Conservation (phyloP, 1,284 basidiomycete species). For the Ceratobasidium sp. region DNA sequence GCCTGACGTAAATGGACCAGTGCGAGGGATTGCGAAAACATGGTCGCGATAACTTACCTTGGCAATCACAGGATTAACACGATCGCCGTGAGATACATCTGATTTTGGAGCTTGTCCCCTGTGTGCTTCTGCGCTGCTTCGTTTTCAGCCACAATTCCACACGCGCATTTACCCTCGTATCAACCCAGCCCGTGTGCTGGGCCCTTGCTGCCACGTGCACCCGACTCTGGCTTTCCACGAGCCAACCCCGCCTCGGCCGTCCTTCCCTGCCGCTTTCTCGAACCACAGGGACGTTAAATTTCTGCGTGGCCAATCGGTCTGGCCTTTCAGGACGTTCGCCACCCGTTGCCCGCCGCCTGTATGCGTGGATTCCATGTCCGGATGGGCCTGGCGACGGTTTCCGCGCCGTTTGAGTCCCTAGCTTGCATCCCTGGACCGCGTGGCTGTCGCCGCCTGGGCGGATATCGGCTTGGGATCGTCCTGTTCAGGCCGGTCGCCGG, state of each 20-base stretch:
- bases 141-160: slow-evolving; percentile 36
- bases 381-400: neutral
- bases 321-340: slow-evolving; percentile 18
- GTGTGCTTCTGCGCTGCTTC: slow-evolving; percentile 14
- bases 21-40: slow-evolving; percentile 36
- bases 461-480: slow-evolving; percentile 3
- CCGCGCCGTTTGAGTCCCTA: too few relatives aligned
- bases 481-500: slow-evolving; percentile 2
- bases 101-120: slow-evolving; percentile 37
- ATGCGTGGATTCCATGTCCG: slow-evolving; percentile 11
- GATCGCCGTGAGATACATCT: slow-evolving; percentile 37
- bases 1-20: slow-evolving; percentile 40
- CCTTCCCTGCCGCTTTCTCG: slow-evolving; percentile 19
- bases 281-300: slow-evolving; percentile 41
- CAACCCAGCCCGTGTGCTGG: slow-evolving; percentile 25
- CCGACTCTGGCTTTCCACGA: slow-evolving; percentile 30
- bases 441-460: too few relatives aligned
- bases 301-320: slow-evolving; percentile 16
- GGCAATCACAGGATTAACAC: slow-evolving; percentile 41
- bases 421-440: too few relatives aligned
- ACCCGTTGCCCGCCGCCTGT: neutral
- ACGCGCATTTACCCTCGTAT: slow-evolving; percentile 26
- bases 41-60: slow-evolving; percentile 40
- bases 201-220: slow-evolving; percentile 38
- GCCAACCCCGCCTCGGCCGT: slow-evolving; percentile 22